These are phyloP conservation scores for Heteromeles arbutifolia DNA, from an alignment of 306 rosid genomes.

Conservation along the genomic window DNA sequence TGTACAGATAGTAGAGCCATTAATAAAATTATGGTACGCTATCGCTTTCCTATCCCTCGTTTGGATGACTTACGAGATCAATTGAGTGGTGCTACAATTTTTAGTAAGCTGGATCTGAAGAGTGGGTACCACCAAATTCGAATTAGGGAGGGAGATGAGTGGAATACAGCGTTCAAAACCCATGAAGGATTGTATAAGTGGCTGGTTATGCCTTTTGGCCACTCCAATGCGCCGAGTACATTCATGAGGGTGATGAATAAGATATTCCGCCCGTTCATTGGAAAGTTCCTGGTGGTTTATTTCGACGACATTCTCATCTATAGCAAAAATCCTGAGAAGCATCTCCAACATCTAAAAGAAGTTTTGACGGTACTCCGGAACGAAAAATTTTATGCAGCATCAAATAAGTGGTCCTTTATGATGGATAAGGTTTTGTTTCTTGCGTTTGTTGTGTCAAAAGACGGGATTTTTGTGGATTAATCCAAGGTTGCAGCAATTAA, in stretches of 20 bases:
- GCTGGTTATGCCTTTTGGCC: slow-evolving; percentile 6
- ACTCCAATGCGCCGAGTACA: background rate
- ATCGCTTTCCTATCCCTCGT: background rate
- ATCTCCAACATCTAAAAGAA: background rate
- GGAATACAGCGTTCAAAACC: background rate
- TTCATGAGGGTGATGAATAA: slow-evolving; percentile 2
- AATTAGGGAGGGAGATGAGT: background rate
- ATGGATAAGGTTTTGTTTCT: background rate
- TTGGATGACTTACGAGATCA: slow-evolving; percentile 10
- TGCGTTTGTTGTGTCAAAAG: background rate
- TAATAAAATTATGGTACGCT: background rate
- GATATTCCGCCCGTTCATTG: background rate
- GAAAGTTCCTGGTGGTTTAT: background rate
- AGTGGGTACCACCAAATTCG: slow-evolving; percentile 5
- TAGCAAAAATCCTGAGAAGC: background rate
- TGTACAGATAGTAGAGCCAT: background rate
- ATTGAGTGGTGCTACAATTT: background rate
- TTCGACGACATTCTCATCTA: slow-evolving; percentile 2
- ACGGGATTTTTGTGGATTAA: background rate
- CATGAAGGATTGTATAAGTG: background rate
- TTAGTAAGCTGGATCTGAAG: background rate
- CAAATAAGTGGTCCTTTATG: background rate
- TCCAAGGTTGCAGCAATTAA: background rate
- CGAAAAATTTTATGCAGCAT: too few relatives aligned
- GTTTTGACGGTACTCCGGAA: background rate